Base-by-base conservation (phyloP, 2,329 filamentous ascomycete genomes). In the Periconia sp. region DNA sequence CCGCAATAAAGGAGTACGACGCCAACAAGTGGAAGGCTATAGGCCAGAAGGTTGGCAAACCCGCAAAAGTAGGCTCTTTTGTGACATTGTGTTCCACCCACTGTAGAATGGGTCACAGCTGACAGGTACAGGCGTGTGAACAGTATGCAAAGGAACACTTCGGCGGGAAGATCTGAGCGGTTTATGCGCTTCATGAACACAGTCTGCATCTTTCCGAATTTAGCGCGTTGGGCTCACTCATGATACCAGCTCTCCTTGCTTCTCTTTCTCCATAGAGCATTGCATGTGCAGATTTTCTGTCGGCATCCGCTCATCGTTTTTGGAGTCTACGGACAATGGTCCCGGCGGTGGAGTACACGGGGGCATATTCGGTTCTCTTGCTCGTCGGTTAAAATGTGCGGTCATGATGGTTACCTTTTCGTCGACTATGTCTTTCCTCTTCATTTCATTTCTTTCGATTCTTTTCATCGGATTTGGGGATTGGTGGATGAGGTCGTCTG, bases 1-100 rank as follows among this genome's bases (percentile, higher is more conserved):
- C 88, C 54, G 94, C 94, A 21, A 99, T 99, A 75, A 96, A 96
- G 74, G 94, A 99, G 69, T 97, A 97, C 73, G 94, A 99, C 69
- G 87, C 90, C 66, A 96, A 95, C 72, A 97, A 97, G 70, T 99
- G 94, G 94, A 97, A 97, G 75, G 85, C 87, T 18, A 97, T 97
- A 66, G 94, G 94, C 24, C 86, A 89, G 70, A 97, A 97, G 73
- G 90, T 99, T 59, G 91, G 92, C 64, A 99, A 99, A 75, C 94
- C 94, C 35, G 94, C 94, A 58, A 99, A 99, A 85, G 88, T 90
- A 70, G 51, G 73, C 65, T 43, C 48, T 45, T 13, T 19, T 15
- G 32, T 32, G 8, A 4, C 22, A 8, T 19, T 26, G n/a, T 41
- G 47, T 38, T 28, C 13, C 17, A n/a, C 17, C 9, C 25, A n/a